Evolutionary conservation across 2,329 filamentous ascomycete genomes (phyloP), one percentile per base, ranked within the genome.

Genomic region (Scytalidium lignicola): DNA sequence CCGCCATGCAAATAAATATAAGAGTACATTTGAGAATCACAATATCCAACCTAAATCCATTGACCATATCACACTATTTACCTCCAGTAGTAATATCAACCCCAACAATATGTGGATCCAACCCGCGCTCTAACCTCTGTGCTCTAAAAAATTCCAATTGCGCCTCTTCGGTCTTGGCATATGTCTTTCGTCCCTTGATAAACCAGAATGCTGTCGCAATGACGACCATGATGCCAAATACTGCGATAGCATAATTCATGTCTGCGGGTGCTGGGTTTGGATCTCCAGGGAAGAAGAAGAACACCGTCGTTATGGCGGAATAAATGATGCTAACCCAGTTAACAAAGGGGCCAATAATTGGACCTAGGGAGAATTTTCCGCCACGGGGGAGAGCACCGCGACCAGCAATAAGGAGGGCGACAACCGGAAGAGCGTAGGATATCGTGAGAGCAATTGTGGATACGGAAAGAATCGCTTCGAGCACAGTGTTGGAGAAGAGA

Each of bases 191-290:
- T 9, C 76, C 76, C 55, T 70, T 69, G 37, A 75, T 46, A 32
- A 78, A 62, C 75, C 76, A 80, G 51, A 79, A 79, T 0, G 62
- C 66, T 1, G 77, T 37, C 0, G 74, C 67, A 7, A 79, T 66
- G 2, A 77, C 64, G 46, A 79, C 53, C 75, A 79, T 77, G 19
- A 79, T 68, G 1, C 74, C 76, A 55, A 80, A 79, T 1, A 79
- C 76, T 1, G 72, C 76, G 55, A 79, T 78, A 5, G 77, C 76
- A 56, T 73, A 80, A 60, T 80, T 80, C 76, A 79, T 79, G 51
- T 79, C 74, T n/a, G 64, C 62, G 0, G 66, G 59, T 0, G 68
- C 53, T 0, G 76, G 76, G 50, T 70, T 70, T 0, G 76, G 76
- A 0, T 49, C 51, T 0, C 62, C 62, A 0, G 76, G 76, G 55